Evolutionary conservation across 2,329 filamentous ascomycete species (phyloP).

Genomic region (Nothophoma quercina): DNA sequence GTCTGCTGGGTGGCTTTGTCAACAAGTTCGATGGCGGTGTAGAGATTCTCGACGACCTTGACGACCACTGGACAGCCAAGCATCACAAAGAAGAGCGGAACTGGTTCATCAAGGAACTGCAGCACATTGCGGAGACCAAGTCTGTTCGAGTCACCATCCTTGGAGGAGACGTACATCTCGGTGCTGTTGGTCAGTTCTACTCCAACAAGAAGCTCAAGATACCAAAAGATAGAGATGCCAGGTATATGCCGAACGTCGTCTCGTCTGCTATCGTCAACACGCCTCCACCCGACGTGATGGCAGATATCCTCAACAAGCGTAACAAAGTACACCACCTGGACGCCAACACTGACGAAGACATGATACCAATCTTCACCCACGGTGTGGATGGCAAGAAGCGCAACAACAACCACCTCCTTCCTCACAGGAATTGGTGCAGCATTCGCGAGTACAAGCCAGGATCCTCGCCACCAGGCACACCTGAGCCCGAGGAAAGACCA

Average conservation of each 20-base stretch:
- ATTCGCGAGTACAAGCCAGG: constrained; percentile 86
- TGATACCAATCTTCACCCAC: constrained; percentile 91
- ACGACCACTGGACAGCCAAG: constrained; percentile 97
- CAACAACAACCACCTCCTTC: constrained; percentile 89
- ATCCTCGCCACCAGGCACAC: constrained; percentile 68
- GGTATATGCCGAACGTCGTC: constrained; percentile 96
- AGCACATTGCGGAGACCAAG: constrained; percentile 91
- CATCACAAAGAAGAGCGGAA: constrained; percentile 91
- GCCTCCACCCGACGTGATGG: constrained; percentile 85
- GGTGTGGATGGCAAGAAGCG: constrained; percentile 88
- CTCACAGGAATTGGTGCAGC: constrained; percentile 94
- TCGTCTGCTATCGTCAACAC: constrained; percentile 94
- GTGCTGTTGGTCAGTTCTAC: constrained; percentile 92
- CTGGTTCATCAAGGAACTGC: constrained; percentile 86
- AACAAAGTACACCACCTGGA: constrained; percentile 77
- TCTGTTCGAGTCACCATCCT: constrained; percentile 91
- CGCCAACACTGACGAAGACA: constrained; percentile 84
- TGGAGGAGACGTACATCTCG: constrained; percentile 92
- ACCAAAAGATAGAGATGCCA: constrained; percentile 87
- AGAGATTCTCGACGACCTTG: constrained; percentile 89
- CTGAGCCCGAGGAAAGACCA: constrained; percentile 39
- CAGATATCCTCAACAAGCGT: constrained; percentile 90
- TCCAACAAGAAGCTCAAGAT: constrained; percentile 78
- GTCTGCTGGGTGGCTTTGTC: constrained; percentile 78
- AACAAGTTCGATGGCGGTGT: constrained; percentile 92